A percentile compares a stretch with the other conserved stretches of the same genome.
These are phyloP conservation scores for Phtheirospermum japonicum DNA, from an alignment of 257 asterid species.

Conservation along the genomic window DNA sequence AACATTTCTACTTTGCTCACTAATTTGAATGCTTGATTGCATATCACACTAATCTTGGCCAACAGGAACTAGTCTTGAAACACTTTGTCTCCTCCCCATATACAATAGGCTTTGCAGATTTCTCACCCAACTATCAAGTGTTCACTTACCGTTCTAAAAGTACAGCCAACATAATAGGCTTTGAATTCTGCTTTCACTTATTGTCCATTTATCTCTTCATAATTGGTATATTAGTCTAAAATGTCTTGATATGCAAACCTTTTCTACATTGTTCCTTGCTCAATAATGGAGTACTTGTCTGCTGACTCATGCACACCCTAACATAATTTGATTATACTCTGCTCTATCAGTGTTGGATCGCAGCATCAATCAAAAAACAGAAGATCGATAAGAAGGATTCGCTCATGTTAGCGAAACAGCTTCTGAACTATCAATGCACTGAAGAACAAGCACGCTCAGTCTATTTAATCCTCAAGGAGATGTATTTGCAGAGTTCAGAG, in stretches of 20 bases:
- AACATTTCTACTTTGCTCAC: too few species aligned
- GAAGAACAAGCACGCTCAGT: constrained; percentile 50
- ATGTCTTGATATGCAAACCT: background rate
- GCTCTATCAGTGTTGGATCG: constrained; percentile 60
- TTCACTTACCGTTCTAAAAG: too few species aligned
- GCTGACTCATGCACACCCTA: constrained; percentile 22
- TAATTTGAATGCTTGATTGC: too few species aligned
- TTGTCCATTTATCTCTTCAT: background rate
- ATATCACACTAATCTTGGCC: too few species aligned
- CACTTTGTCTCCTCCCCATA: too few species aligned
- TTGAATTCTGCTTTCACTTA: background rate
- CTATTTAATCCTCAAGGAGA: constrained; percentile 47
- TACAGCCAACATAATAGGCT: too few species aligned
- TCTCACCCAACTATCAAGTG: too few species aligned
- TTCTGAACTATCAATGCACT: constrained; percentile 55
- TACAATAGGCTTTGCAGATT: too few species aligned
- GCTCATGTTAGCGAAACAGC: constrained; percentile 42
- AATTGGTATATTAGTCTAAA: background rate
- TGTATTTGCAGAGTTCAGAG: constrained; percentile 35
- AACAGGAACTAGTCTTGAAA: too few species aligned
- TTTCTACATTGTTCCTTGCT: constrained; percentile 9
- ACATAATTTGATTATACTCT: constrained; percentile 20
- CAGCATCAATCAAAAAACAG: constrained; percentile 48
- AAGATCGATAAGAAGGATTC: constrained; percentile 50
- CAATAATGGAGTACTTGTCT: constrained; percentile 15